phyloP scores from a whole-genome alignment of 805 yeast species.

The Pichia thaimueangensis region DNA sequence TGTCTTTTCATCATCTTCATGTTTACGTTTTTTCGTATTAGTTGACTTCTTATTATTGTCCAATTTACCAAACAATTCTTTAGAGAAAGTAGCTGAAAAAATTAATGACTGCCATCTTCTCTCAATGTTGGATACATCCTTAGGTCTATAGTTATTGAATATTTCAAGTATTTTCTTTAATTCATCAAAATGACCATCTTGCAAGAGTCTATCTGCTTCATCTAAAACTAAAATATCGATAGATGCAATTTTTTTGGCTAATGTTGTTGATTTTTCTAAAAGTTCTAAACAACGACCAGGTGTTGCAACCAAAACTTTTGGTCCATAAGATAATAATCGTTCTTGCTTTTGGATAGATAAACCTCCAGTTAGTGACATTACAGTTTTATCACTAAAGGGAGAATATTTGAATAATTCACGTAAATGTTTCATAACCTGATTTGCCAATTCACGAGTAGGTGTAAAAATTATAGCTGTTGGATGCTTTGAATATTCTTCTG shows the following conservation, averaged over 20 bases:
- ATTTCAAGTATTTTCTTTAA: slow-evolving; percentile 72
- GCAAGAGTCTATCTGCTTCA: slow-evolving; percentile 92
- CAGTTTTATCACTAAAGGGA: slow-evolving; percentile 41
- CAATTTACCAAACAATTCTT: slow-evolving; percentile 73
- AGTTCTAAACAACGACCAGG: slow-evolving; percentile 90
- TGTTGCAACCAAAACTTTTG: slow-evolving; percentile 84
- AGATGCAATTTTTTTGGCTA: slow-evolving; percentile 36
- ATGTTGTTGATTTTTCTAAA: slow-evolving; percentile 53
- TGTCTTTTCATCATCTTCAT: slow-evolving; percentile 29
- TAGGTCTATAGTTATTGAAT: slow-evolving; percentile 45
- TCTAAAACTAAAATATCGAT: slow-evolving; percentile 64
- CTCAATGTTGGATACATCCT: slow-evolving; percentile 19
- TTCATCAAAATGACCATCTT: slow-evolving; percentile 95
- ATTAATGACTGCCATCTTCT: slow-evolving; percentile 69
- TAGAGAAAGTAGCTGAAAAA: slow-evolving; percentile 91
- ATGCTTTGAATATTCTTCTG: slow-evolving; percentile 19
- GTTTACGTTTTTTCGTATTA: slow-evolving; percentile 22
- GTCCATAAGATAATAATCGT: slow-evolving; percentile 64
- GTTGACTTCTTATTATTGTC: slow-evolving; percentile 34
- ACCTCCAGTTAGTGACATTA: slow-evolving; percentile 89
- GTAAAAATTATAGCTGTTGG: slow-evolving; percentile 81
- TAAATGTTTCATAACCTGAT: slow-evolving; percentile 83
- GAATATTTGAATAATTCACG: slow-evolving; percentile 46
- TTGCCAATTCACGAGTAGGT: slow-evolving; percentile 95
- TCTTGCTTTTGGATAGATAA: slow-evolving; percentile 90